Evolutionary conservation across 2,329 filamentous ascomycete species (phyloP), one percentile per base, ranked within the genome.

Genomic region (Leptoxyphium fumago): DNA sequence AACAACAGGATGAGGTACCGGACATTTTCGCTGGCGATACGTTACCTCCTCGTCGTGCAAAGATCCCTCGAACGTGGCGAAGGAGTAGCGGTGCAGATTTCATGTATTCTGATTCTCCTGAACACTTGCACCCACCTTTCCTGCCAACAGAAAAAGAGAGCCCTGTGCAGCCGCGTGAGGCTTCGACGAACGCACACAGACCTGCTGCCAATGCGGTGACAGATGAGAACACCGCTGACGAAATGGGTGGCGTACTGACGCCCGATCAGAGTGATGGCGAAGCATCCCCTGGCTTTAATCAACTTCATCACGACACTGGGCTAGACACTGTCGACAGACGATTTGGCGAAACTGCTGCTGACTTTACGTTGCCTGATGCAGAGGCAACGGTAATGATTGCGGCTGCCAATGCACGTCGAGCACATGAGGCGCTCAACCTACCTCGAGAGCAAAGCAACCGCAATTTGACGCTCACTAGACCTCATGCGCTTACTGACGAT

Each of bases 51-150:
- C 52, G 57, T 15, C 60, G 66, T 28, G 51, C 60, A 13, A 68
- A 67, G 45, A 55, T 66, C 26, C 61, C 65, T 30, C 56, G 59
- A 13, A 66, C 64, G 2, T 66, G 66, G 61, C 62, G 66, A 38
- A 57, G 62, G n/a, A 62, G 53, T 15, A 64, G 56, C 30, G 59
- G 56, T 5, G 60, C 51, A 41, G 55, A 66, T 41, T 63, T 61
- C 38, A 54, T 57, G 7, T 64, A 65, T 45, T 55, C 59, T 17
- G 62, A 68, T 38, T 64, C 61, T 41, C 56, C 58, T 14, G 61
- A 46, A 10, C 53, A 54, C 14, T 34, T 21, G 42, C 42, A 39
- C 13, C 14, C 29, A 10, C 10, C 30, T 18, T 18, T 18, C 13
- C 38, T 40, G 13, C 14, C 38, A n/a, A 39, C 32, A 13, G 13